Base-by-base conservation (phyloP, 352 stramenopile genomes). In the Phytophthora cactorum region DNA sequence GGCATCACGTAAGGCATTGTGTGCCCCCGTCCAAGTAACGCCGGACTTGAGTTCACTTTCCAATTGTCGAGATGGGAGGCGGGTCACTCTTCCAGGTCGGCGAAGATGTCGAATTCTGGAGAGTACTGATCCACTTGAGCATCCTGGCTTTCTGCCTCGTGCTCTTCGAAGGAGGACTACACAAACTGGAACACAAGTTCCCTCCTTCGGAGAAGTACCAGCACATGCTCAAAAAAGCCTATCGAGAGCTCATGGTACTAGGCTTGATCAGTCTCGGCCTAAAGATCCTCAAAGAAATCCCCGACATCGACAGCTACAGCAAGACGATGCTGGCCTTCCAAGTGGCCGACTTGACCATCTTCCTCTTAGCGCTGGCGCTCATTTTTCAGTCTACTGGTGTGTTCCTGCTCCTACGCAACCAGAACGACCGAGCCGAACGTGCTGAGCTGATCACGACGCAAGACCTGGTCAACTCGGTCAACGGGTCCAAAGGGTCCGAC, bases 211-310 rank as follows among this genome's bases (percentile, higher is more conserved):
- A 78, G 28, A 91, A 88, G 59, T 90, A 88, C 46, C 59, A 86
- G 41, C 77, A 90, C 54, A 91, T 91, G 72, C 63, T 90, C 31
- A 83, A 75, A 60, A 91, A 91, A 68, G 68, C 66, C 1, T 90
- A 80, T 49, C 70, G 74, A 68, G 81, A 90, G 46, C 70, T 90
- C 25, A 88, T 88, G 79, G 68, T 88, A 0, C 70, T 88, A 2
- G 81, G 81, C 0, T 47, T 90, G n/a, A 81, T 88, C 58, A 79
- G 79, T 45, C 64, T 90, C 36, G 51, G 66, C 0, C 57, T 90
- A 54, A 89, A 90, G 63, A 63, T 86, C 14, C 61, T 75, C 47
- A 82, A 86, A 36, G 77, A 87, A 45, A 52, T 66, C 27, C 56
- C 63, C 6, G 59, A 70, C 25, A 66, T 80, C n/a, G 52, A 86